A percentile compares a stretch with the other conserved stretches of the same genome.
Evolutionary conservation across 2,329 filamentous ascomycete species (phyloP).

Genomic region (Capronia americana): DNA sequence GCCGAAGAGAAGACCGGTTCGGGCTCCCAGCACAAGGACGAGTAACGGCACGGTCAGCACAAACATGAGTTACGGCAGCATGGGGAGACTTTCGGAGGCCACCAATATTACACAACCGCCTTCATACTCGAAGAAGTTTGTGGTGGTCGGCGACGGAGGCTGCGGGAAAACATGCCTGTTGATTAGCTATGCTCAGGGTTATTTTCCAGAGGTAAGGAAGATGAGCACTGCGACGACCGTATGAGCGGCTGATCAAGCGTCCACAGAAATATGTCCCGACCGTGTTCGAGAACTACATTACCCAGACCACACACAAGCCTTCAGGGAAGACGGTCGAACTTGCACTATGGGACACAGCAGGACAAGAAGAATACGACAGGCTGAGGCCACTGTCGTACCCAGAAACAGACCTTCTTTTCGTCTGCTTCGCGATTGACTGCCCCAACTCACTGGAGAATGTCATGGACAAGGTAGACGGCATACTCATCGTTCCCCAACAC

Average conservation of each 20-base stretch:
- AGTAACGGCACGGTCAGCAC: constrained; percentile 93
- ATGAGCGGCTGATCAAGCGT: constrained; percentile 14
- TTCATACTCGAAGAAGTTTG: constrained; percentile 97
- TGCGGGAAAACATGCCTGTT: constrained; percentile 98
- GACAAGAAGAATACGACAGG: constrained; percentile 98
- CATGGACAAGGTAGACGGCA: constrained; percentile 83
- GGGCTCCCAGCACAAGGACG: constrained; percentile 65
- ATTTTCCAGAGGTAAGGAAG: constrained; percentile 88
- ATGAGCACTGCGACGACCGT: neutral
- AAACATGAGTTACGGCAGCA: constrained; percentile 73
- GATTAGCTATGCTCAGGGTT: constrained; percentile 98
- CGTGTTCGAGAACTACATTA: constrained; percentile 99
- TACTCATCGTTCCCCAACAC: neutral
- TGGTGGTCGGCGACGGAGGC: constrained; percentile 96
- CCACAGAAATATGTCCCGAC: constrained; percentile 97
- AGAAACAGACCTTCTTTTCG: constrained; percentile 96
- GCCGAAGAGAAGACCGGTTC: constrained; percentile 54
- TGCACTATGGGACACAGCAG: constrained; percentile 97
- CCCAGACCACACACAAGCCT: constrained; percentile 85
- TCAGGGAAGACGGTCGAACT: constrained; percentile 95
- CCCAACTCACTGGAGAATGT: constrained; percentile 98
- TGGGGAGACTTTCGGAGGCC: constrained; percentile 75
- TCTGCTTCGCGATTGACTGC: constrained; percentile 99
- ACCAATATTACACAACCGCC: constrained; percentile 90
- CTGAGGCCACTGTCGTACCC: constrained; percentile 95